These are phyloP conservation scores for Parathielavia hyrcaniae DNA, from an alignment of 495 filamentous ascomycete species.

Conservation along the genomic window DNA sequence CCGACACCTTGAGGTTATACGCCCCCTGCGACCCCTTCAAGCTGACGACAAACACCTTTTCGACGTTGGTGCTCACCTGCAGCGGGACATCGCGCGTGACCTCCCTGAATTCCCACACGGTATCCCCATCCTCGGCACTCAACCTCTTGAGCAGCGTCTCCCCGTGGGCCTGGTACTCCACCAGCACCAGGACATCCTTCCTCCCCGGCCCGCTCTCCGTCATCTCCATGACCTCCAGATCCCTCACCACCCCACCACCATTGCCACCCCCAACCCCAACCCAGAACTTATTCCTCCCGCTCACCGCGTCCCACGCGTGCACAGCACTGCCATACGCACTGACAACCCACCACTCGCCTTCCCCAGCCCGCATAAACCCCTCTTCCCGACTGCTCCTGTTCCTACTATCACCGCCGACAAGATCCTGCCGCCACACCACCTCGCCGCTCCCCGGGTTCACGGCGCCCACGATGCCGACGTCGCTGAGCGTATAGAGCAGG, in stretches of 20 bases:
- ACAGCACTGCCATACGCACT: conserved; percentile 62
- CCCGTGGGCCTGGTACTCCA: conserved; percentile 42
- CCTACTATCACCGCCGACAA: conserved; percentile 21
- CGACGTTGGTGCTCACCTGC: conserved; percentile 69
- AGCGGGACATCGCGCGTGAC: conserved; percentile 63
- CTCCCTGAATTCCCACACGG: conserved; percentile 71
- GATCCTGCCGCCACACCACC: conserved; percentile 74
- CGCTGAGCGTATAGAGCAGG: conserved; percentile 83
- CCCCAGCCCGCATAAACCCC: conserved; percentile 62
- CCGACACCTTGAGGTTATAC: conserved; percentile 66
- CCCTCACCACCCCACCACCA: conserved; percentile 55
- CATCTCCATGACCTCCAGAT: conserved; percentile 74
- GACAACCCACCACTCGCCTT: conserved; percentile 66
- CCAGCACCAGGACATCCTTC: conserved; percentile 69
- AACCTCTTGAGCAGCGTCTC: conserved; percentile 59
- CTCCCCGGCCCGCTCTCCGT: conserved; percentile 46
- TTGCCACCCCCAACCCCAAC: conserved; percentile 47
- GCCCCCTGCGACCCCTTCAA: conserved; percentile 62
- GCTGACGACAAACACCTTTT: conserved; percentile 69
- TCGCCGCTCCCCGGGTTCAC: conserved; percentile 81
- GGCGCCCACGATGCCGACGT: conserved; percentile 73
- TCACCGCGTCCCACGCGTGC: conserved; percentile 75
- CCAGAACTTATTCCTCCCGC: conserved; percentile 72
- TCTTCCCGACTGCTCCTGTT: conserved; percentile 34
- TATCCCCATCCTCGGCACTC: conserved; percentile 62